Evolutionary conservation across 2,329 filamentous ascomycete genomes (phyloP).

Genomic region (Didymellaceae sp.): DNA sequence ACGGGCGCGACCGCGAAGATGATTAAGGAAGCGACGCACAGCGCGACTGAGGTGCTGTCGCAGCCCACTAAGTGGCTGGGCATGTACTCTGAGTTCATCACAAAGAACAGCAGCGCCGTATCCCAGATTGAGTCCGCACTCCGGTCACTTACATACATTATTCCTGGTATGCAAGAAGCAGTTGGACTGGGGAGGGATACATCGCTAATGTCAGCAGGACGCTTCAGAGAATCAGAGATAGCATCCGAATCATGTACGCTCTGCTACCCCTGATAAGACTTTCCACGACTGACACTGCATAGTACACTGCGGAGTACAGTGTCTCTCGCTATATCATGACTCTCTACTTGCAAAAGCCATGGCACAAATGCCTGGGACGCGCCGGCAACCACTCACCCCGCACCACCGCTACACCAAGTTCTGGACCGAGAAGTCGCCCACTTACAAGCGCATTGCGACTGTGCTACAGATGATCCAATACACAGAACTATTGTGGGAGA

Average conservation of each 20-base stretch:
- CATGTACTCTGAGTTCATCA: conserved; percentile 88
- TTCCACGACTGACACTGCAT: conserved; percentile 4
- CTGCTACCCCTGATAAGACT: not conserved
- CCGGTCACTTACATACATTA: conserved; percentile 92
- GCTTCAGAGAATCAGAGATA: conserved; percentile 90
- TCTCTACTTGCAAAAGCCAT: conserved; percentile 74
- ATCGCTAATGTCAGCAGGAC: conserved; percentile 59
- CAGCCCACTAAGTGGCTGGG: conserved; percentile 70
- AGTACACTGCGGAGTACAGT: conserved; percentile 85
- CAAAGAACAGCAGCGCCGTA: conserved; percentile 91
- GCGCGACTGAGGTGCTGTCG: conserved; percentile 58
- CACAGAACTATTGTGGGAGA: conserved; percentile 95
- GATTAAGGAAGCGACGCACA: conserved; percentile 49
- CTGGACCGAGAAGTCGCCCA: conserved; percentile 65
- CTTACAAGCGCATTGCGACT: conserved; percentile 83
- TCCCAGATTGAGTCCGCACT: conserved; percentile 94
- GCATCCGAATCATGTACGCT: conserved; percentile 81
- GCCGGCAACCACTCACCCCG: conserved; percentile 59
- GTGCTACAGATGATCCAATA: conserved; percentile 90
- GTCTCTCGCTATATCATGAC: conserved; percentile 93
- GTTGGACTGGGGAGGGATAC: not conserved
- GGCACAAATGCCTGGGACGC: conserved; percentile 62
- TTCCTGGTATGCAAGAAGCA: conserved; percentile 67
- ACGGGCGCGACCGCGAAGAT: conserved; percentile 35
- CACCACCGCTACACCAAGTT: conserved; percentile 70